Percentiles rank a stretch among this genome's conserved stretches.
These are phyloP conservation scores for Paratinospora sagittata DNA, from an alignment of 164 flowering plant genomes.

Conservation along the genomic window DNA sequence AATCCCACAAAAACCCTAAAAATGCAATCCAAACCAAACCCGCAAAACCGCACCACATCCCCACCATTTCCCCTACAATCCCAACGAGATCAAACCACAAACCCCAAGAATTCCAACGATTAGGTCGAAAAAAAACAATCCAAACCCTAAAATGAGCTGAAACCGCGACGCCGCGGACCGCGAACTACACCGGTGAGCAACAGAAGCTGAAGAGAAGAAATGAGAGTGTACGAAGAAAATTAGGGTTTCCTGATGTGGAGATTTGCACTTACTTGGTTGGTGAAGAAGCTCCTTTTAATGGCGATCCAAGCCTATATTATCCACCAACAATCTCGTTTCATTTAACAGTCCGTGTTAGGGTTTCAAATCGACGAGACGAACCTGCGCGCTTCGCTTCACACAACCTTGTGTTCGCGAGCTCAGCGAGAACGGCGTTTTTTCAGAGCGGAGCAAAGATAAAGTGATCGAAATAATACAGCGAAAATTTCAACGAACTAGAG, in stretches of 20 bases:
- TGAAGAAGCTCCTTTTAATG: conserved; percentile 7
- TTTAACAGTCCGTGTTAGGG: conserved; percentile 9
- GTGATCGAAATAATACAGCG: conserved; percentile 13
- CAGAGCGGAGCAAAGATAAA: conserved; percentile 17
- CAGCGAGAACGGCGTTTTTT: conserved; percentile 10
- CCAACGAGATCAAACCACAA: conserved; percentile 7
- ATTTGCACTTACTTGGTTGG: conserved; percentile 8
- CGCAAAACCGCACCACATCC: not conserved
- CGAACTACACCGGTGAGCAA: not conserved
- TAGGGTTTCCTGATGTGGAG: not conserved
- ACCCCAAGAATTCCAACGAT: not conserved
- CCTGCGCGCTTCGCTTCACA: not conserved
- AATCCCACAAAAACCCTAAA: not conserved
- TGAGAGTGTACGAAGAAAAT: conserved; percentile 1
- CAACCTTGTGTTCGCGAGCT: conserved; percentile 6
- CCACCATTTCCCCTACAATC: conserved; percentile 4
- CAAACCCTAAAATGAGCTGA: conserved; percentile 4
- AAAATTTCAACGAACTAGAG: conserved; percentile 15
- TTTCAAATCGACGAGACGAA: conserved; percentile 3
- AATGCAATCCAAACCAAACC: not conserved
- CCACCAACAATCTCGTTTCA: not conserved
- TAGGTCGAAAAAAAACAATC: not conserved
- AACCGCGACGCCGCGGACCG: not conserved
- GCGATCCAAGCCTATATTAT: conserved; percentile 1
- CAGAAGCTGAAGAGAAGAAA: not conserved